phyloP scores from a whole-genome alignment of 352 stramenopile genomes.

The Phytopythium vexans region DNA sequence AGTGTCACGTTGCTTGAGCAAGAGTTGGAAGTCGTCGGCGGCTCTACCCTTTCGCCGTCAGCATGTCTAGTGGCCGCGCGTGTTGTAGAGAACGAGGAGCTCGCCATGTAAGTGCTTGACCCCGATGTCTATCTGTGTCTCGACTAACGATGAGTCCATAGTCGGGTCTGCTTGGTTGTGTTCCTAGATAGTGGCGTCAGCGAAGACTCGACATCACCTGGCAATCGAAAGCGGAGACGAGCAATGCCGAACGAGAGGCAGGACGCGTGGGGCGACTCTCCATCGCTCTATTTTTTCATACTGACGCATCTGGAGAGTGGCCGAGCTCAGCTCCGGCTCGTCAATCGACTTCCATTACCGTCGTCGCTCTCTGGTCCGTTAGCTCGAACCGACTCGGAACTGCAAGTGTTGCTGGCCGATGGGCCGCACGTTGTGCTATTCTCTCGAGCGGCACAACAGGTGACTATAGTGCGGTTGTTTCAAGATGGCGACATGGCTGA shows the following conservation, averaged over 20 bases:
- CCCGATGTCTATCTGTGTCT: background rate
- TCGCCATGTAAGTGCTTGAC: conserved; percentile 30
- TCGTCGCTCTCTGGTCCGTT: background rate
- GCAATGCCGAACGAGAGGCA: background rate
- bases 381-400: background rate
- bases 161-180: background rate
- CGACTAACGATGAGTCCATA: background rate
- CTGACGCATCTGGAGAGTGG: conserved; percentile 4
- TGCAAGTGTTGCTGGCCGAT: conserved; percentile 31
- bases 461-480: conserved; percentile 4
- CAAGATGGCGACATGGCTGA: conserved; percentile 18
- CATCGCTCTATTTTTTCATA: conserved; percentile 17
- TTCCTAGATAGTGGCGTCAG: background rate
- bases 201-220: background rate
- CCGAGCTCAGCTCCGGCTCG: conserved; percentile 7
- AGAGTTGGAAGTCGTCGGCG: conserved; percentile 1
- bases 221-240: background rate
- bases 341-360: conserved; percentile 23
- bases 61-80: conserved; percentile 33
- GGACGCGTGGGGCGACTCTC: background rate
- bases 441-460: conserved; percentile 1
- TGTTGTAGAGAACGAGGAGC: conserved; percentile 29
- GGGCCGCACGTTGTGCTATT: conserved; percentile 37
- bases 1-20: conserved; percentile 5
- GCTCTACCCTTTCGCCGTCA: conserved; percentile 14